Evolutionary conservation across 768 basidiomycete genomes (phyloP).

Genomic region (Sistotremastrum niveocremeum): DNA sequence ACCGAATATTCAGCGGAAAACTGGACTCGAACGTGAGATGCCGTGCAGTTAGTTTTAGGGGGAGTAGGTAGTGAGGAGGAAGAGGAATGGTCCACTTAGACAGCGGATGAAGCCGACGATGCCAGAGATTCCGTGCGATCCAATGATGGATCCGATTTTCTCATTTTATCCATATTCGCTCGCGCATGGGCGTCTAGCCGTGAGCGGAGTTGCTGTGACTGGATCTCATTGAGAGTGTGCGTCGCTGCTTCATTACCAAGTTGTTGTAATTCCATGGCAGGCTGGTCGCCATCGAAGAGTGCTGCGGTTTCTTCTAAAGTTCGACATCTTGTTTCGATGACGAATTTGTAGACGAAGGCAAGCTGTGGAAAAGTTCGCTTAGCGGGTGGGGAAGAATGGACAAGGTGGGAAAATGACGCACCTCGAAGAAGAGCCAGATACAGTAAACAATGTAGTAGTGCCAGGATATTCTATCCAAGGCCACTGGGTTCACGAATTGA

Average conservation of each 20-base stretch:
- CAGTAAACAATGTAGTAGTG: constrained; percentile 44
- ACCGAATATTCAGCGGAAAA: no score
- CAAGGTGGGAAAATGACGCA: constrained; percentile 44
- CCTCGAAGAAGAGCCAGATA: constrained; percentile 47
- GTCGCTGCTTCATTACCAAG: constrained; percentile 38
- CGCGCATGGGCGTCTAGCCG: no score
- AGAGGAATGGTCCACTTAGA: no score
- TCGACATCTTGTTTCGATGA: constrained; percentile 27
- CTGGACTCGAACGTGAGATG: no score
- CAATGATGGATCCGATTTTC: no score
- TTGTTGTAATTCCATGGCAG: constrained; percentile 24
- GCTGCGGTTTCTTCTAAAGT: constrained; percentile 65
- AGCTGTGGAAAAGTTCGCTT: not conserved
- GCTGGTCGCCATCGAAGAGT: constrained; percentile 52
- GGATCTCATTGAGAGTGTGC: no score
- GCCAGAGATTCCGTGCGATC: no score
- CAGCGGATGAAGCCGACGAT: no score
- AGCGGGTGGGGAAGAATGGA: constrained; percentile 11
- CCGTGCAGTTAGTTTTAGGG: no score
- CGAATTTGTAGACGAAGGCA: constrained; percentile 16
- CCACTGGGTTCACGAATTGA: constrained; percentile 57
- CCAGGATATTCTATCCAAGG: constrained; percentile 36
- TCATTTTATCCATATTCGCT: no score
- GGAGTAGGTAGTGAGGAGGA: no score
- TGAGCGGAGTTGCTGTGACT: no score